phyloP scores from a whole-genome alignment of 1,284 basidiomycete genomes.

The Apiotrichum brassicae region DNA sequence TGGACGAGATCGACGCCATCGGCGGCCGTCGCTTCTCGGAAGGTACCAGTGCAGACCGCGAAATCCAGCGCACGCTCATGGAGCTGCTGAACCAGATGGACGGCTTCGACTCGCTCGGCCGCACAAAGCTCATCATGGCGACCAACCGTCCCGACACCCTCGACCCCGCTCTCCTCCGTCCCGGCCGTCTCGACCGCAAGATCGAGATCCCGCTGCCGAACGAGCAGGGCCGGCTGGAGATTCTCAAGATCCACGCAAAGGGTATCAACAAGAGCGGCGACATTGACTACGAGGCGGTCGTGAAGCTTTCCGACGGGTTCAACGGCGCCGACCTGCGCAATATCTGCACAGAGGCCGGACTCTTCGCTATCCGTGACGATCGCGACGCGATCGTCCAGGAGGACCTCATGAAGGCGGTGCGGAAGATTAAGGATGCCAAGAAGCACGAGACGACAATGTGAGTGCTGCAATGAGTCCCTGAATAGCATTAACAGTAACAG shows the following conservation, averaged over 20 bases:
- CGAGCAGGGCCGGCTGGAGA: slow-evolving; percentile 88
- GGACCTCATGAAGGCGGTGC: slow-evolving; percentile 94
- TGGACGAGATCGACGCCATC: slow-evolving; percentile 92
- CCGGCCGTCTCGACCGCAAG: slow-evolving; percentile 93
- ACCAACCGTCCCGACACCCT: slow-evolving; percentile 95
- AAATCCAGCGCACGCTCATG: slow-evolving; percentile 98
- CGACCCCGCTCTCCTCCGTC: slow-evolving; percentile 92
- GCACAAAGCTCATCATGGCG: slow-evolving; percentile 98
- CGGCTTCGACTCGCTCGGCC: slow-evolving; percentile 93
- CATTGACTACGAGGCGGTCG: slow-evolving; percentile 93
- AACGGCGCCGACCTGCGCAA: slow-evolving; percentile 95
- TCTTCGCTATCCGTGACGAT: slow-evolving; percentile 98
- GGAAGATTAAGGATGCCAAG: slow-evolving; percentile 93
- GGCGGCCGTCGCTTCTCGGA: slow-evolving; percentile 95
- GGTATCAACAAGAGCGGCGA: slow-evolving; percentile 93
- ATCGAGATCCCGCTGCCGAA: slow-evolving; percentile 98
- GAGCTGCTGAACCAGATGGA: slow-evolving; percentile 99
- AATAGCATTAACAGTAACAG: slow-evolving; percentile 5
- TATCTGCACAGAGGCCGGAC: slow-evolving; percentile 95
- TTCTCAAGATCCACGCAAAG: slow-evolving; percentile 93
- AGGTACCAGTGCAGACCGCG: slow-evolving; percentile 94
- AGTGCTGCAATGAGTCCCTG: not conserved
- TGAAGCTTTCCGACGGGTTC: slow-evolving; percentile 90
- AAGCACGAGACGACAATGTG: slow-evolving; percentile 66
- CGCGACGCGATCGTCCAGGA: slow-evolving; percentile 87